Percentiles rank a stretch among this genome's conserved stretches.
Evolutionary conservation across 768 basidiomycete species (phyloP).

Genomic region (Guyanaporus albipodus): DNA sequence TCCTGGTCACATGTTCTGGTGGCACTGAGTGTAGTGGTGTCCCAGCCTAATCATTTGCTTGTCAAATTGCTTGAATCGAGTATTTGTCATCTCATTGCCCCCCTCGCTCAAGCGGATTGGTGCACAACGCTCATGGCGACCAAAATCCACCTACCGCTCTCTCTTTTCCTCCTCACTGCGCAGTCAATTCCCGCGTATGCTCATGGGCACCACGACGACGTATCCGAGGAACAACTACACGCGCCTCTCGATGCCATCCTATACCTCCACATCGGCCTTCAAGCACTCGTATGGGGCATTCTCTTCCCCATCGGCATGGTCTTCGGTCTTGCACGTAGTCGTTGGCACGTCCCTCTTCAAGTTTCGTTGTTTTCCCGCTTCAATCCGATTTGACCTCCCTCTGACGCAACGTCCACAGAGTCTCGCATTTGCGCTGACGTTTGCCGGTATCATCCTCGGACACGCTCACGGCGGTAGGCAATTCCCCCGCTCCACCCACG

Average conservation of each 20-base stretch:
- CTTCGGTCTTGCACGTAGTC: conserved; percentile 67
- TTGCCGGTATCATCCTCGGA: conserved; percentile 75
- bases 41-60: too few species aligned
- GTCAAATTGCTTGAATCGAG: not conserved
- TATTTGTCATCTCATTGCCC: not conserved
- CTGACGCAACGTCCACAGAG: conserved; percentile 38
- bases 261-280: conserved; percentile 80
- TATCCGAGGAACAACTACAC: conserved; percentile 58
- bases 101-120: not conserved
- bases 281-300: conserved; percentile 78
- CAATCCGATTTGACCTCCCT: not conserved
- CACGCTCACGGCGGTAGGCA: conserved; percentile 81
- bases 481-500: conserved; percentile 75
- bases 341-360: conserved; percentile 90
- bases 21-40: too few species aligned
- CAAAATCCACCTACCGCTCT: not conserved
- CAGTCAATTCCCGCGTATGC: conserved; percentile 29
- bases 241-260: conserved; percentile 74
- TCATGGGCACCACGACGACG: conserved; percentile 57
- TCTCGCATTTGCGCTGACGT: conserved; percentile 63
- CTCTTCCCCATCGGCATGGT: conserved; percentile 86
- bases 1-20: too few species aligned
- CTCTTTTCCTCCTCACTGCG: conserved; percentile 7
- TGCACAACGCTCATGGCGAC: conserved; percentile 1
- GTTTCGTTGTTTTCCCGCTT: conserved; percentile 24